Base-by-base conservation (phyloP, 2,329 filamentous ascomycete species). In the Neonectria magnoliae region DNA sequence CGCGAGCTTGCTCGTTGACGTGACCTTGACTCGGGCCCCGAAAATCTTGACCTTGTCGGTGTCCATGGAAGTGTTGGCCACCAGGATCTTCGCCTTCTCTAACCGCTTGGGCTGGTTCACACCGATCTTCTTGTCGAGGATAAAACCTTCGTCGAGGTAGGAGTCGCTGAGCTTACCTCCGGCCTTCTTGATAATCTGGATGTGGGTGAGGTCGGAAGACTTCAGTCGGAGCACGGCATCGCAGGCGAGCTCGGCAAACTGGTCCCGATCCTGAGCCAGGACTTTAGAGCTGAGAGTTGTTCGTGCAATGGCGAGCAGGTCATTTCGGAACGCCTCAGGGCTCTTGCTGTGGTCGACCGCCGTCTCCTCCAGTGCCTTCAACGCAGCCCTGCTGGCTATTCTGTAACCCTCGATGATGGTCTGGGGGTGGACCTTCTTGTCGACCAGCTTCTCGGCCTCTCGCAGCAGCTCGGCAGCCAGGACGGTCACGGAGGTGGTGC, bases 11-110 rank as follows among this genome's bases (percentile, higher is more conserved):
- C 93, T 93, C 3, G 96, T 99, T 33, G 93, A 95, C 72, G 93
- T 92, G 65, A 99, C 96, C 87, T 98, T 98, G 76, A 99, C 93
- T 64, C 95, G 90, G 16, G 96, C 96, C 68, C 96, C 96, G 75
- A 99, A 99, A 76, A 99, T 98, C 88, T 99, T 99, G 84, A 99
- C 93, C 87, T 99, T 99, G 83, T 99, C 96, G 38, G 96, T 99
- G 81, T 99, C 96, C 96, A 99, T 99, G 13, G 94, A 92, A 10
- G 96, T 99, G 83, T 99, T 99, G 69, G 96, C 96, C 22, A 99
- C 93, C 61, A 99, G 83, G 71, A 99, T 99, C 85, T 98, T 99
- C 71, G 95, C 96, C 80, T 99, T 98, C 81, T 98, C 95, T 76
- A 99, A 85, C 64, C 94, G 88, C 87, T 98, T 98, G 59, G 96